A percentile compares a stretch with the other conserved stretches of the same genome.
phyloP scores from a whole-genome alignment of 2,329 filamentous ascomycete genomes.

The Cytospora chrysosperma region DNA sequence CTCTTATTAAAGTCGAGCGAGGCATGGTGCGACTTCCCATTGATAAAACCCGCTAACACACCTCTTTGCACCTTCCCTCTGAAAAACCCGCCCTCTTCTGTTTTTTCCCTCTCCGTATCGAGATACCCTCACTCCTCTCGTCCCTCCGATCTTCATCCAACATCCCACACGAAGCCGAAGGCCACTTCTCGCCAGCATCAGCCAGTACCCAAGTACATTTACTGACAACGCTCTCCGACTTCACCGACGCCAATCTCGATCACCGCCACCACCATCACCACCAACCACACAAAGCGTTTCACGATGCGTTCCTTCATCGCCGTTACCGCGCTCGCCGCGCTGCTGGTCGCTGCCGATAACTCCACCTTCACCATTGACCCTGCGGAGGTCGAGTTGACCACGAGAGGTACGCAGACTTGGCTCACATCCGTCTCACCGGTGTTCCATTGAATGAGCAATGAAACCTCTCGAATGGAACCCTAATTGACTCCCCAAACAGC shows the following conservation, averaged over 20 bases:
- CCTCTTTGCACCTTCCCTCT: slow-evolving; percentile 14
- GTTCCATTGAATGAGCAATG: not conserved
- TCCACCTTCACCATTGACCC: slow-evolving; percentile 44
- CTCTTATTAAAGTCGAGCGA: slow-evolving; percentile 6
- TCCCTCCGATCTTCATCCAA: not conserved
- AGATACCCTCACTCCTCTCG: slow-evolving; percentile 3
- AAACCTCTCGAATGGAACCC: not conserved
- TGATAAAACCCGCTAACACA: slow-evolving; percentile 14
- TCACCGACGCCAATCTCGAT: not conserved
- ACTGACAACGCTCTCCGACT: not conserved
- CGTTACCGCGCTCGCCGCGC: slow-evolving; percentile 45
- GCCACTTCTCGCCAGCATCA: slow-evolving; percentile 3
- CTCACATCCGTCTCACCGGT: not conserved
- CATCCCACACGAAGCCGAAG: not conserved
- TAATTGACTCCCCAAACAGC: slow-evolving; percentile 38
- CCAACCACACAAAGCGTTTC: slow-evolving; percentile 17
- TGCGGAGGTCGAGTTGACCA: slow-evolving; percentile 33
- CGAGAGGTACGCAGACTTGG: slow-evolving; percentile 39
- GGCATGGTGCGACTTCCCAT: slow-evolving; percentile 8
- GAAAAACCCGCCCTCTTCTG: slow-evolving; percentile 7
- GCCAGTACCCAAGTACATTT: slow-evolving; percentile 4
- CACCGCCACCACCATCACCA: not conserved
- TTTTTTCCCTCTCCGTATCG: not conserved
- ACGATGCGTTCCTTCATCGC: slow-evolving; percentile 44
- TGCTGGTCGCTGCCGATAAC: slow-evolving; percentile 45